A percentile compares a stretch with the other conserved stretches of the same genome.
phyloP scores from a whole-genome alignment of 441 rosid genomes.

The Corymbia citriodora region DNA sequence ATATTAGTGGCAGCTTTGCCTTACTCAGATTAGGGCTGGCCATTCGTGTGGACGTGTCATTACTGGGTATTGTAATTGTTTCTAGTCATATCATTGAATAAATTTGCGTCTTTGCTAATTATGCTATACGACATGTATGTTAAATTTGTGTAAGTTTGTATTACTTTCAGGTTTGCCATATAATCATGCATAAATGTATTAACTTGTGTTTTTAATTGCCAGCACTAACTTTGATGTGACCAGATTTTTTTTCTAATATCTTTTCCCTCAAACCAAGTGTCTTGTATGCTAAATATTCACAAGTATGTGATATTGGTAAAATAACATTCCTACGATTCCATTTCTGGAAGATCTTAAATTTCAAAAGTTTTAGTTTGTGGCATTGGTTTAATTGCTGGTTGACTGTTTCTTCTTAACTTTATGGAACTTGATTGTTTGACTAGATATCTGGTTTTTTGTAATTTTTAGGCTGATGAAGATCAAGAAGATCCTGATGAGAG shows the following conservation, averaged over 20 bases:
- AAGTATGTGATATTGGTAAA: not conserved
- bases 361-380: not conserved
- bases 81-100: not conserved
- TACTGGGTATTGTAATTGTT: not conserved
- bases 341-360: not conserved
- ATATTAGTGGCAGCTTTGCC: not conserved
- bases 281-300: not conserved
- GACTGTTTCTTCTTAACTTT: not conserved
- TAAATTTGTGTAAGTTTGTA: not conserved
- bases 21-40: not conserved
- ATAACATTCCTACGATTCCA: not conserved
- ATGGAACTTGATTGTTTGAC: not conserved
- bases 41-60: not conserved
- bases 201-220: not conserved
- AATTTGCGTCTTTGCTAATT: not conserved
- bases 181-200: not conserved
- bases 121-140: not conserved
- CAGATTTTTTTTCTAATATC: not conserved
- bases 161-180: not conserved
- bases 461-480: conserved; percentile 53
- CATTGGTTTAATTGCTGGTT: not conserved
- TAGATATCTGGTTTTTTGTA: not conserved
- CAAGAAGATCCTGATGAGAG: conserved; percentile 50
- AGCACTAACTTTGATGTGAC: not conserved
- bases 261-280: not conserved